These are phyloP conservation scores for Cordyceps javanica DNA, from an alignment of 2,329 filamentous ascomycete species.

Conservation along the genomic window DNA sequence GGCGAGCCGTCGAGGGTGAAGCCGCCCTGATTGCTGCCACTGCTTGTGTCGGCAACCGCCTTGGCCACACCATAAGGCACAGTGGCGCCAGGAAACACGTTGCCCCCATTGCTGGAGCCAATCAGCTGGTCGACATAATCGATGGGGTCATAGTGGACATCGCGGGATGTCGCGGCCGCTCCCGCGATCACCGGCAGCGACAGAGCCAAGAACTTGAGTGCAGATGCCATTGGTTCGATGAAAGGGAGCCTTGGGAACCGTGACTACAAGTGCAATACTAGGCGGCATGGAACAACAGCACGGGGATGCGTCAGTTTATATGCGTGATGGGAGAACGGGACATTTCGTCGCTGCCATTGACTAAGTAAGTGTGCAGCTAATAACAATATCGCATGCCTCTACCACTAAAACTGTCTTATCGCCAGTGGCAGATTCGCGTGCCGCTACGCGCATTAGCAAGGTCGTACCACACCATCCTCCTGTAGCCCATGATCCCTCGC, in stretches of 20 bases:
- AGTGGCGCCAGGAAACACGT: constrained; percentile 38
- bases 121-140: constrained; percentile 33
- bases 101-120: constrained; percentile 35
- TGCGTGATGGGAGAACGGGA: not conserved
- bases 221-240: not conserved
- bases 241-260: not conserved
- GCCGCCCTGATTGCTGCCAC: constrained; percentile 48
- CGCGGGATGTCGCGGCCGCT: not conserved
- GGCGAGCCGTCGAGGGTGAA: constrained; percentile 45
- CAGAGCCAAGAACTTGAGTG: not conserved
- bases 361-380: not conserved
- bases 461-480: not conserved
- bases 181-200: not conserved
- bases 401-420: not conserved
- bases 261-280: not conserved
- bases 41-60: constrained; percentile 50
- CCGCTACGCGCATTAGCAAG: constrained; percentile 4
- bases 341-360: not conserved
- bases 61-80: constrained; percentile 48
- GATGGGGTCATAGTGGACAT: constrained; percentile 24
- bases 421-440: constrained; percentile 6
- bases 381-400: not conserved
- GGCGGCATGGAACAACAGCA: not conserved
- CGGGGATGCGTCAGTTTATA: not conserved
- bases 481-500: constrained; percentile 2